Base-by-base conservation (phyloP, 169 alveolate genomes). In the Cryptosporidium baileyi region DNA sequence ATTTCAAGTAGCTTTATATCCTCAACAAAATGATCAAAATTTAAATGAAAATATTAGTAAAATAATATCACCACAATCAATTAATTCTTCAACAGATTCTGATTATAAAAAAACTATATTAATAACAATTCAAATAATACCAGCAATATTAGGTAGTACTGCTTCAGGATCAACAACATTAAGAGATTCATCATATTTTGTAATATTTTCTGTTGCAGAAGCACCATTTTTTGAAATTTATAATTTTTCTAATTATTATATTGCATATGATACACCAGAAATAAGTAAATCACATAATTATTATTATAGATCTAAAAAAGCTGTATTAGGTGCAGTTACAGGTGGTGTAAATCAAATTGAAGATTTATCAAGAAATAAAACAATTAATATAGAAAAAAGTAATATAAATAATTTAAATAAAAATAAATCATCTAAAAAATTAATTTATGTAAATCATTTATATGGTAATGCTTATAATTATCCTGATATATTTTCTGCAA, bases 251-350 rank as follows among this genome's bases (percentile, higher is more conserved):
- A 74, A 41, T 34, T 74, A 74, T 24, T 74, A 74, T 30, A 74
- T 74, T n/a, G 85, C 85, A 15, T 74, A 74, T 28, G 74, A 74
- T 17, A 74, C 85, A 51, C 85, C 85, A 36, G 67, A 74, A 40
- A 74, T 45, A 6, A 74, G 65, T 30, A 67, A 19, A 47, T 13
- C 60, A 19, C 85, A 74, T 13, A 74, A 74, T n/a, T 74, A 74
- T 61, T 74, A 74, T n/a, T 74, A 74, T 41, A 51, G 85, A 40
- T 51, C 74, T 1, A 74, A 74, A 17, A 74, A 74, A 38, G 85
- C 85, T 0, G 85, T 74, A n/a, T 15, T 52, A 1, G 85, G 43
- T 15, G 85, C 67, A 5, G 67, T 57, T 2, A 34, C 67, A 15
- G 67, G 24, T 2, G 54, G 62, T 4, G 54, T 60, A 4, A 30